Conservation (phyloP, 192 early-diverging fungal genomes). For the Allomyces arbusculus region DNA sequence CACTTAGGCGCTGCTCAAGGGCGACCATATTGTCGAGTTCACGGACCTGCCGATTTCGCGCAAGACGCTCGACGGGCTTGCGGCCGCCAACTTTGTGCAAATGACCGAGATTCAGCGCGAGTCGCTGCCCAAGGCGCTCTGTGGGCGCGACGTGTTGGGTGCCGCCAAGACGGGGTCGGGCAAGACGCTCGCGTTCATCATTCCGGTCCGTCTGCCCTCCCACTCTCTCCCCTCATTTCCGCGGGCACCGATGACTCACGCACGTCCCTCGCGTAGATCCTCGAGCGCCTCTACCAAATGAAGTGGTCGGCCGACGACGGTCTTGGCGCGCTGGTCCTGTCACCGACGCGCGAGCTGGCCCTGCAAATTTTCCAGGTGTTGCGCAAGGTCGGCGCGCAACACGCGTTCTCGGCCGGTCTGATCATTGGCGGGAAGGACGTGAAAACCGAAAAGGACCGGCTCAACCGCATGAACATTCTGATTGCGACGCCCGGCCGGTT, state of each 20-base stretch:
- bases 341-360: slow-evolving; percentile 58
- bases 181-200: slow-evolving; percentile 59
- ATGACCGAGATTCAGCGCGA: slow-evolving; percentile 87
- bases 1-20: slow-evolving; percentile 1
- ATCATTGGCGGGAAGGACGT: slow-evolving; percentile 90
- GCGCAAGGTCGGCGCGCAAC: slow-evolving; percentile 44
- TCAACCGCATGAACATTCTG: slow-evolving; percentile 61
- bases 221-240: background rate
- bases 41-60: slow-evolving; percentile 24
- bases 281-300: slow-evolving; percentile 62
- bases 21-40: slow-evolving; percentile 9
- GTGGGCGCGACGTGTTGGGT: slow-evolving; percentile 53
- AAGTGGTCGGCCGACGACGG: slow-evolving; percentile 71
- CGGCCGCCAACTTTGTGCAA: slow-evolving; percentile 63
- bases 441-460: slow-evolving; percentile 47
- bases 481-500: slow-evolving; percentile 63
- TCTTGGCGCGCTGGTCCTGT: slow-evolving; percentile 58
- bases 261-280: slow-evolving; percentile 20
- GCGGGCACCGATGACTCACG: background rate
- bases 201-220: slow-evolving; percentile 30
- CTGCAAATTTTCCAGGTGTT: slow-evolving; percentile 85
- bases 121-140: slow-evolving; percentile 45
- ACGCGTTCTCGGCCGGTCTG: slow-evolving; percentile 76
- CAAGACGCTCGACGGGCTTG: slow-evolving; percentile 48
- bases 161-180: slow-evolving; percentile 75